Conservation (phyloP, 2,329 filamentous ascomycete species). For the Scytalidium lignicola region DNA sequence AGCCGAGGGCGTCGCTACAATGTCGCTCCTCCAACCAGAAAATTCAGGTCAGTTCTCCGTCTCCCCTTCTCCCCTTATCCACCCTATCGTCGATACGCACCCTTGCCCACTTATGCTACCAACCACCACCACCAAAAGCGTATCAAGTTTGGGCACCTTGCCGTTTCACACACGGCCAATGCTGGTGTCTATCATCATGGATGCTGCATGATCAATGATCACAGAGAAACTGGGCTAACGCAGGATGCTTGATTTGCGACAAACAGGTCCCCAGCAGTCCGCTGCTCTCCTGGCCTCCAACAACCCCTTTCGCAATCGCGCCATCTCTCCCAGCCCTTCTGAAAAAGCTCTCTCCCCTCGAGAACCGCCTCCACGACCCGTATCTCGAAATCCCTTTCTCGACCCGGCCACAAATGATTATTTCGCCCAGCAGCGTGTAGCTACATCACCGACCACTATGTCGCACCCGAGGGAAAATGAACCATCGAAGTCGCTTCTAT, state of each 20-base stretch:
- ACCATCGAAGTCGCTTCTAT: conserved; percentile 33
- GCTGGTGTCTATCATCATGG: background rate
- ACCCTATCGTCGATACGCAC: conserved; percentile 15
- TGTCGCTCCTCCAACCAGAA: conserved; percentile 26
- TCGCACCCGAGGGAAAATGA: conserved; percentile 36
- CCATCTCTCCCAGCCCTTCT: conserved; percentile 49
- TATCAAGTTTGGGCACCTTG: conserved; percentile 24
- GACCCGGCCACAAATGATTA: conserved; percentile 36
- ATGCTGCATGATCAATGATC: background rate
- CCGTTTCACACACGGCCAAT: conserved; percentile 21
- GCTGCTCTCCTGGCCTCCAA: conserved; percentile 62
- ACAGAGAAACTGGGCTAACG: background rate
- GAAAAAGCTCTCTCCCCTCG: conserved; percentile 49
- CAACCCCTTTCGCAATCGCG: conserved; percentile 75
- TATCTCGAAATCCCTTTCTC: conserved; percentile 73
- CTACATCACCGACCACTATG: conserved; percentile 42
- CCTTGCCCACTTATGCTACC: conserved; percentile 24
- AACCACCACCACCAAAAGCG: conserved; percentile 10
- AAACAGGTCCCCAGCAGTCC: conserved; percentile 36
- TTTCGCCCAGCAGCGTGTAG: conserved; percentile 5
- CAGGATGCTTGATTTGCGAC: conserved; percentile 3
- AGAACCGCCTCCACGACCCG: conserved; percentile 51
- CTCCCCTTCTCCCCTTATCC: conserved; percentile 12
- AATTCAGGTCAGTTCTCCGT: conserved; percentile 23
- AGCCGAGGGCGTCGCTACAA: conserved; percentile 15